Base-by-base conservation (phyloP, 495 filamentous ascomycete genomes). In the Penicillium alfredii region DNA sequence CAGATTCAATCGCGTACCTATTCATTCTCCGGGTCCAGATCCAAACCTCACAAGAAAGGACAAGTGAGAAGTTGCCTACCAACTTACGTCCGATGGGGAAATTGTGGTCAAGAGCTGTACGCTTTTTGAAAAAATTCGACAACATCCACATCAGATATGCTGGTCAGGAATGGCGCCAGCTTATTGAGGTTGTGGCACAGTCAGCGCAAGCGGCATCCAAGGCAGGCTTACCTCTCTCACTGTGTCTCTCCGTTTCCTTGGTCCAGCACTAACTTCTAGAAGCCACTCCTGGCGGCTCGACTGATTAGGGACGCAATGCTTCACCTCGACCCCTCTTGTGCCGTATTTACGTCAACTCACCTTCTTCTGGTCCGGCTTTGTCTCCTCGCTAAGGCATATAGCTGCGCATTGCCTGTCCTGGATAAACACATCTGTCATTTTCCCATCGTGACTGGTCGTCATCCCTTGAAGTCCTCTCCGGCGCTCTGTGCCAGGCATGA, bases 311-410 rank as follows among this genome's bases (percentile, higher is more conserved):
- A 74, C 34, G 82, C 82, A 12, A 76, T 94, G 36, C 63, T 89
- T 13, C 76, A 74, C 44, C 66, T 94, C 9, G 83, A 92, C 42
- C 78, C 82, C 8, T 72, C 76, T n/a, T 76, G 74, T 28, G 73
- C 73, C 11, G 73, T 81, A 20, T 76, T 93, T 39, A 90, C 86
- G 4, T 73, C 72, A 2, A 68, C 66, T 27, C 87, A 93, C 43
- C 48, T 82, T 16, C 39, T 68, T 4, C 68, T 90, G 18, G 63
- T 74, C 18, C 75, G 66, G 15, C 59, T 84, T 3, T 85, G 82
- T 32, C 56, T 83, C 11, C 61, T 69, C 15, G 56, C 67, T 2
- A 71, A 64, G 55, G 60, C 60, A 46, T 87, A 72, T 54, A 54
- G 38, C 25, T 61, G 47, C 27, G 78, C 75, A 3, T 52, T 84